Evolutionary conservation across 352 stramenopile genomes (phyloP).

Genomic region (Phytophthora colocasiae): DNA sequence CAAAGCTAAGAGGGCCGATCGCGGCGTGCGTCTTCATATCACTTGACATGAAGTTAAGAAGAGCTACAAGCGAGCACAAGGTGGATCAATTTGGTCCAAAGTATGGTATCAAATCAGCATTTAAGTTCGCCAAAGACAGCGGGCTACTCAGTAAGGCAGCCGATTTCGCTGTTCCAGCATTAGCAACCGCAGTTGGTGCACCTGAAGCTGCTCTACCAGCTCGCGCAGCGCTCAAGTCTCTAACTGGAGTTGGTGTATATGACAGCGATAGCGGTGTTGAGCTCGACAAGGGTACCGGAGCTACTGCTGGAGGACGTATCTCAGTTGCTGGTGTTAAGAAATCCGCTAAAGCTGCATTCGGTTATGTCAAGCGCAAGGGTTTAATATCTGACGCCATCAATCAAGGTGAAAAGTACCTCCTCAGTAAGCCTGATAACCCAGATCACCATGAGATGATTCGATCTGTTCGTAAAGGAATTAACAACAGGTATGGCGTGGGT

Average conservation of each 20-base stretch:
- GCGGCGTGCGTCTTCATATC: no score
- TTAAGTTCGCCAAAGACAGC: constrained; percentile 26
- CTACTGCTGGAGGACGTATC: constrained; percentile 3
- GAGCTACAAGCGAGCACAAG: no score
- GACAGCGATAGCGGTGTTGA: no score
- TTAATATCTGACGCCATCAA: constrained; percentile 11
- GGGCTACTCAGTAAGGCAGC: not conserved
- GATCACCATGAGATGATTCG: constrained; percentile 5
- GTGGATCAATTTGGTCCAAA: constrained; percentile 23
- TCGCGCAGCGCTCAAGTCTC: constrained; percentile 7
- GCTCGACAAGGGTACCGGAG: no score
- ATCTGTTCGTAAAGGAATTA: not conserved
- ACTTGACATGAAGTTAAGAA: no score
- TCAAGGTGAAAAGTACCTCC: constrained; percentile 15
- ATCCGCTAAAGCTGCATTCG: constrained; percentile 6
- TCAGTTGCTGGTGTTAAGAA: constrained; percentile 16
- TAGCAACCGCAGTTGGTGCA: constrained; percentile 9
- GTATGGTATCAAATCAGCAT: constrained; percentile 27
- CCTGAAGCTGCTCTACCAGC: constrained; percentile 16
- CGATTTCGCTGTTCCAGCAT: constrained; percentile 12
- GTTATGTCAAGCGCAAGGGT: constrained; percentile 21
- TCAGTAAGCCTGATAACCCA: constrained; percentile 1
- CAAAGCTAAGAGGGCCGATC: no score
- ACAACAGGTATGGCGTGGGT: constrained; percentile 16
- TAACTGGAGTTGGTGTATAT: constrained; percentile 17